Evolutionary conservation across 2,329 filamentous ascomycete species (phyloP), one percentile per base, ranked within the genome.

Genomic region (Penicillium sp.): DNA sequence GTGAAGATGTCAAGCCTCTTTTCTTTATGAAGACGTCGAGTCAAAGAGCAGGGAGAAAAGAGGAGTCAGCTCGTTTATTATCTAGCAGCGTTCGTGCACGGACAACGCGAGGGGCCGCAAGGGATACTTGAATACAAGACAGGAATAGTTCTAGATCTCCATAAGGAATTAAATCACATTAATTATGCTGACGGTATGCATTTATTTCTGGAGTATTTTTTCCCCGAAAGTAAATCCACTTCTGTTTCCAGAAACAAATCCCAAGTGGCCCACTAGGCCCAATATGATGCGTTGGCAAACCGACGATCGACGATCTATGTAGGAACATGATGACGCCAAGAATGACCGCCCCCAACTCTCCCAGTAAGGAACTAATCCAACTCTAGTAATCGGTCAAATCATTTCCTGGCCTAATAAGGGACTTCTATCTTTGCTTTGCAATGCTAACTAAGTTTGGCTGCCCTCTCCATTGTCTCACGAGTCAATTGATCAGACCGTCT

Each of bases 401-500:
- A 39, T 45, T 14, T 19, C 6, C 16, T 22, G 14, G 16, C 10
- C 45, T 13, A 47, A 14, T n/a, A 13, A 19, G n/a, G 29, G 16
- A 16, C 45, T 29, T 27, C 43, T 16, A 29, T 47, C 19, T 22
- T 31, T 26, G 31, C 19, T 22, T 31, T 26, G 31, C 41, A 22
- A n/a, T 37, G 22, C 56, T 63, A 73, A 58, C 66, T 70, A 22
- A 81, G 73, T 70, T 81, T 82, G 61, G 79, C 78, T 53, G 81
- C 82, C 65, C 78, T 76, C 63, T 74, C 75, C 64, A 84, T 67
- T 48, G 81, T 78, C 63, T 81, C 78, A 59, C 76, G 78, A 1
- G 80, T 83, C 41, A 85, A 69, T 62, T 80, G 75, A 58, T 86
- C 82, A 0, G 79, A 81, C 9, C 79, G 75, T 59, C 76, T 79